phyloP scores from a whole-genome alignment of 192 early-diverging fungal genomes.

The Thamnidium elegans region DNA sequence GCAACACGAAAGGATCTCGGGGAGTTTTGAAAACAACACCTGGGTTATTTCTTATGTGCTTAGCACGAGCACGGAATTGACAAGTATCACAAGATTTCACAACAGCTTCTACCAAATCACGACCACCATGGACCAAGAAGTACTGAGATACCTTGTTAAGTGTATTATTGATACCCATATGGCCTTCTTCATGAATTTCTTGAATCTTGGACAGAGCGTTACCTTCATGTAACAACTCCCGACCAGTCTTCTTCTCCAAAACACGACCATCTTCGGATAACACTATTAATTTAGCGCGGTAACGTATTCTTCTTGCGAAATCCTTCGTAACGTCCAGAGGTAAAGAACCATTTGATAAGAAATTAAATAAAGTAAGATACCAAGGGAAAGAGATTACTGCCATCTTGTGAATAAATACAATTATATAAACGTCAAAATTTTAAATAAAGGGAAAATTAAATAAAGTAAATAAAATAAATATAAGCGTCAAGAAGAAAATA shows the following conservation, averaged over 20 bases:
- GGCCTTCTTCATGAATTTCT: conserved; percentile 8
- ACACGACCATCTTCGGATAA: not conserved
- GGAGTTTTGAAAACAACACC: not conserved
- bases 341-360: not conserved
- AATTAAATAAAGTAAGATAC: not conserved
- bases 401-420: not conserved
- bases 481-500: too few relatives aligned
- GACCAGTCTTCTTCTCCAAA: not conserved
- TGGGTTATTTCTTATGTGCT: not conserved
- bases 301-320: not conserved
- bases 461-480: too few relatives aligned
- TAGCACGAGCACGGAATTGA: not conserved
- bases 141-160: not conserved
- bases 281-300: not conserved
- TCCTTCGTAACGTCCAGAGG: not conserved
- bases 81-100: conserved; percentile 10
- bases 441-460: too few relatives aligned
- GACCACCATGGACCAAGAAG: not conserved
- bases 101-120: not conserved
- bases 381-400: not conserved
- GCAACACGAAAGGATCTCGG: not conserved
- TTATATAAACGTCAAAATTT: too few relatives aligned
- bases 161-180: conserved; percentile 17
- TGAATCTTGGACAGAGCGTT: not conserved
- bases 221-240: not conserved